Percentiles rank a stretch among this genome's conserved stretches.
phyloP scores from a whole-genome alignment of 352 stramenopile species.

The Pseudoperonospora humuli region DNA sequence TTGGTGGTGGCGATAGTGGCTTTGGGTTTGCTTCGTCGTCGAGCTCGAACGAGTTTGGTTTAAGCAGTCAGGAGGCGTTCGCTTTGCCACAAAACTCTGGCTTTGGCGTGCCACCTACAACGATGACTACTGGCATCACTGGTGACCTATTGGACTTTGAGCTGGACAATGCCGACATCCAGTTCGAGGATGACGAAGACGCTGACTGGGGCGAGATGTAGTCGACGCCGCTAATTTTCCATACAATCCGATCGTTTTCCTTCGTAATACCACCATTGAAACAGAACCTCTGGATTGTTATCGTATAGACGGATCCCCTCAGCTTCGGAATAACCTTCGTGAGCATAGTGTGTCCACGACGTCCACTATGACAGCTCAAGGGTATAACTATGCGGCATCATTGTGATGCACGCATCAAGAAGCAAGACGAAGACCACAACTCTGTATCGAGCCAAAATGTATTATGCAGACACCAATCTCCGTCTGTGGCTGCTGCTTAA shows the following conservation, averaged over 20 bases:
- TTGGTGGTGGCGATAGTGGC: conserved; percentile 15
- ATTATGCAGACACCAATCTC: no score
- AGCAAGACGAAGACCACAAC: no score
- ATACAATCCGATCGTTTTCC: background rate
- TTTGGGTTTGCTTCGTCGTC: conserved; percentile 17
- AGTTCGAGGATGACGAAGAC: conserved; percentile 78
- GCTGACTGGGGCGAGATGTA: conserved; percentile 83
- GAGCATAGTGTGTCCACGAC: no score
- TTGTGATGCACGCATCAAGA: no score
- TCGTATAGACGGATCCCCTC: no score
- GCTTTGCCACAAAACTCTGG: conserved; percentile 17
- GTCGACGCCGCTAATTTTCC: background rate
- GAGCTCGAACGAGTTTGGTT: conserved; percentile 28
- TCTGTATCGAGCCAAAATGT: no score
- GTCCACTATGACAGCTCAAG: no score
- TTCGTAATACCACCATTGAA: no score
- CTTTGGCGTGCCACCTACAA: conserved; percentile 19
- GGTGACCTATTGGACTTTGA: conserved; percentile 73
- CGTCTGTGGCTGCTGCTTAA: no score
- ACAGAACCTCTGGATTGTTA: no score
- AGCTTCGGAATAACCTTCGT: no score
- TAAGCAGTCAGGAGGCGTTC: conserved; percentile 22
- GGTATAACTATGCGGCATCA: no score
- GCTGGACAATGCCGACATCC: conserved; percentile 59
- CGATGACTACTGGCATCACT: conserved; percentile 24